These are phyloP conservation scores for Musa beccarii DNA, from an alignment of 176 grass and related monocot species.

Conservation along the genomic window DNA sequence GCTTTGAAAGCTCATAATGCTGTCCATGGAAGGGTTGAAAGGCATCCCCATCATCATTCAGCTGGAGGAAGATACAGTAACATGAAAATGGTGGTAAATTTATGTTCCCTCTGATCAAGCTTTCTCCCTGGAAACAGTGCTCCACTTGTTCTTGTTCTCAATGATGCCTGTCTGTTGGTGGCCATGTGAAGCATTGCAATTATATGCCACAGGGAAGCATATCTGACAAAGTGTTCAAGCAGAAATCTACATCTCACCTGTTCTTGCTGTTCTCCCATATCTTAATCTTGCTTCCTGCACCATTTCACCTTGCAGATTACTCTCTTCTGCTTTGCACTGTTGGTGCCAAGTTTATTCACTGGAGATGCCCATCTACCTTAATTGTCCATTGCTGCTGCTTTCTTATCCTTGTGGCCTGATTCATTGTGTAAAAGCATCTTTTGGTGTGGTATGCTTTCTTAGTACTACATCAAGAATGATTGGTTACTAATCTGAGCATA, in stretches of 20 bases:
- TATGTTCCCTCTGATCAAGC: constrained; percentile 16
- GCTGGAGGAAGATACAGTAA: constrained; percentile 22
- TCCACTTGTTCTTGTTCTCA: background rate
- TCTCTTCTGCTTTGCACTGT: background rate
- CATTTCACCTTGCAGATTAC: background rate
- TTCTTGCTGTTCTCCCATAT: background rate
- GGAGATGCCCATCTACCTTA: background rate
- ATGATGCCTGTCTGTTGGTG: background rate
- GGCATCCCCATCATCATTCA: constrained; percentile 30
- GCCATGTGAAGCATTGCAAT: background rate
- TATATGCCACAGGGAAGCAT: background rate
- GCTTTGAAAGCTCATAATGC: constrained; percentile 30
- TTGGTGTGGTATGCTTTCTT: background rate
- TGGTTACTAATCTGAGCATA: no score
- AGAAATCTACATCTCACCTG: background rate
- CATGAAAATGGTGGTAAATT: background rate
- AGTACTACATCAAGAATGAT: no score
- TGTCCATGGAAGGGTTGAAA: constrained; percentile 21
- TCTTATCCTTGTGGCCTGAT: background rate
- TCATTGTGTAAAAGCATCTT: background rate
- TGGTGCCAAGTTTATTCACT: background rate
- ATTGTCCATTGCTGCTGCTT: background rate
- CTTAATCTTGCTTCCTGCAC: background rate
- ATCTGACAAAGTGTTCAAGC: background rate
- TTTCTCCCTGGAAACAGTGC: constrained; percentile 27